Evolutionary conservation across 495 filamentous ascomycete species (phyloP), one percentile per base, ranked within the genome.

Genomic region (Aspergillus avenaceus): DNA sequence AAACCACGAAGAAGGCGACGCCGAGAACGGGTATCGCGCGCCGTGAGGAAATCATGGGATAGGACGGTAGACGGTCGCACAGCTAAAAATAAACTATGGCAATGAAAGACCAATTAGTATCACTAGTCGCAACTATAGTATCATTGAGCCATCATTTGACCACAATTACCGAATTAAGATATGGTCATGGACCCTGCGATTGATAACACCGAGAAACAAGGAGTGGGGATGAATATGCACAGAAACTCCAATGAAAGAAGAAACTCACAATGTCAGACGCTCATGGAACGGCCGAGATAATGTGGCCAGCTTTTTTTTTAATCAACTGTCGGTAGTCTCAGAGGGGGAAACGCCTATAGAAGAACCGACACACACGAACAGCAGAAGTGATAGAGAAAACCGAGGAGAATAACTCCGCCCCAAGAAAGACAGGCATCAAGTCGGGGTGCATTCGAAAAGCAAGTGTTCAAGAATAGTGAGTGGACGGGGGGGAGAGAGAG

Each of bases 11-110:
- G 50, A 74, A 67, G 61, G 56, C 62, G 54, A 66, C 50, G 64
- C 71, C 67, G 46, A 72, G 51, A 37, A 70, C 60, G 48, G 67
- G 58, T 25, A 67, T 55, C 25, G 57, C 47, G 40, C 69, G 69
- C 40, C 69, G 69, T 61, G 61, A 59, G 55, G 62, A 59, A 66
- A 67, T 60, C 71, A 74, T 74, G 53, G 56, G 52, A 47, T 40
- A 47, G 25, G 49, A 23, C 31, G 42, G 47, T 26, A 34, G 16
- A 37, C 24, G 1, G 24, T n/a, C 2, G 5, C 24, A 37, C 4
- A 8, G 18, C 6, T 21, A 8, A 19, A 23, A 41, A 36, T 14
- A 27, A 37, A 14, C 21, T n/a, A 18, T 28, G 23, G 26, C 13
- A 45, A 13, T 45, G n/a, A n/a, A n/a, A n/a, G n/a, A n/a, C n/a